These are phyloP conservation scores for Amaranthus palmeri DNA, from an alignment of 148 eudicot genomes.

Conservation along the genomic window DNA sequence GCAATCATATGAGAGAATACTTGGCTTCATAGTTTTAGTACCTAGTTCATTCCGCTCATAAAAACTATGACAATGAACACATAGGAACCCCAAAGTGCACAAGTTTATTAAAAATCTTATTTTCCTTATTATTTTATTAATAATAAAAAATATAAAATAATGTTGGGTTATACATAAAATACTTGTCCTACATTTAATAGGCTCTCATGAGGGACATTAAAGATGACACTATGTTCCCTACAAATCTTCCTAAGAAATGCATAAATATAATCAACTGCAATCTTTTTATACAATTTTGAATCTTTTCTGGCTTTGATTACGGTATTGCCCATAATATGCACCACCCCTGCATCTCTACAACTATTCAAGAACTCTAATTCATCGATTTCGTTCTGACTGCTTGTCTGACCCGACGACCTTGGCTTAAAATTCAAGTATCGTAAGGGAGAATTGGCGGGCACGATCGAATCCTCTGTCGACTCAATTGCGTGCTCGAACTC, in stretches of 20 bases:
- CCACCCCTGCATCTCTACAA: constrained; percentile 91
- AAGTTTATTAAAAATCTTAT: constrained; percentile 6
- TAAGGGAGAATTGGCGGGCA: constrained; percentile 45
- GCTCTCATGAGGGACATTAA: constrained; percentile 92
- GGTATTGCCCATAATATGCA: constrained; percentile 90
- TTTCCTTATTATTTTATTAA: constrained; percentile 2
- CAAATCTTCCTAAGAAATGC: constrained; percentile 96
- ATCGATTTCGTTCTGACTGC: constrained; percentile 54
- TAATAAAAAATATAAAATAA: constrained; percentile 7
- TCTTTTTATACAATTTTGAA: constrained; percentile 53
- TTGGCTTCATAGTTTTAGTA: no score
- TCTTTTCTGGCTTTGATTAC: constrained; percentile 69
- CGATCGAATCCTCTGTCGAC: constrained; percentile 59
- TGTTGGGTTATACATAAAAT: constrained; percentile 56
- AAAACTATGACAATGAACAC: not conserved
- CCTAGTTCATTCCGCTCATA: no score
- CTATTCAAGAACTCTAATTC: constrained; percentile 68
- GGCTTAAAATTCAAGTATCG: constrained; percentile 18
- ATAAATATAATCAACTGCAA: constrained; percentile 82
- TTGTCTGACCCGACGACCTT: constrained; percentile 52
- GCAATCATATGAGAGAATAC: no score
- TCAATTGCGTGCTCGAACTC: constrained; percentile 37
- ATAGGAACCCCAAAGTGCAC: not conserved
- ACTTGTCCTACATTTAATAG: constrained; percentile 89
- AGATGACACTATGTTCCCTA: constrained; percentile 94